phyloP scores from a whole-genome alignment of 108 stramenopile genomes.

The Skeletonema tropicum region DNA sequence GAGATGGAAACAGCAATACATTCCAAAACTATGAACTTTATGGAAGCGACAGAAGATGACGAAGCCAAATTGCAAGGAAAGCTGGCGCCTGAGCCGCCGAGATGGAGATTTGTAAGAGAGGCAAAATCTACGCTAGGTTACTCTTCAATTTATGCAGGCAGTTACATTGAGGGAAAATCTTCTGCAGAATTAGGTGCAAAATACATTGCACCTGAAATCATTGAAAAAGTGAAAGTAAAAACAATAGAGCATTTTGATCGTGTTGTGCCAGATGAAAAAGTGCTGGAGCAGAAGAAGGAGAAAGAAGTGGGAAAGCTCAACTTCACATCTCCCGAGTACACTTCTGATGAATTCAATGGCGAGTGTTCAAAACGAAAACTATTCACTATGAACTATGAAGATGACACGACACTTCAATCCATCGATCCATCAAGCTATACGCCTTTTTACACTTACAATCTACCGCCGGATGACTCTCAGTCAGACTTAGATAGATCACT shows the following conservation, averaged over 20 bases:
- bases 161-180: background rate
- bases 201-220: slow-evolving; percentile 2
- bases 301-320: background rate
- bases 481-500: background rate
- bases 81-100: background rate
- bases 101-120: slow-evolving; percentile 11
- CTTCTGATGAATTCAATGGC: too few relatives aligned
- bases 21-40: background rate
- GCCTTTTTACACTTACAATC: too few relatives aligned
- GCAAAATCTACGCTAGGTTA: slow-evolving; percentile 8
- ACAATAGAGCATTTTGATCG: slow-evolving; percentile 2
- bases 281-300: background rate
- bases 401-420: too few relatives aligned
- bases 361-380: too few relatives aligned
- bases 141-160: background rate
- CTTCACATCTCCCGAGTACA: too few relatives aligned
- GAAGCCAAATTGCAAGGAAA: background rate
- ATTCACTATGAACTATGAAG: too few relatives aligned
- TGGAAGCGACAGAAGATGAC: background rate
- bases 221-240: background rate
- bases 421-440: too few relatives aligned
- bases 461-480: background rate
- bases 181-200: background rate
- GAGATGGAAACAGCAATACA: background rate
- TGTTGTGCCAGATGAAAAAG: background rate